phyloP scores from a whole-genome alignment of 345 rosid genomes.

The Kandelia obovata region DNA sequence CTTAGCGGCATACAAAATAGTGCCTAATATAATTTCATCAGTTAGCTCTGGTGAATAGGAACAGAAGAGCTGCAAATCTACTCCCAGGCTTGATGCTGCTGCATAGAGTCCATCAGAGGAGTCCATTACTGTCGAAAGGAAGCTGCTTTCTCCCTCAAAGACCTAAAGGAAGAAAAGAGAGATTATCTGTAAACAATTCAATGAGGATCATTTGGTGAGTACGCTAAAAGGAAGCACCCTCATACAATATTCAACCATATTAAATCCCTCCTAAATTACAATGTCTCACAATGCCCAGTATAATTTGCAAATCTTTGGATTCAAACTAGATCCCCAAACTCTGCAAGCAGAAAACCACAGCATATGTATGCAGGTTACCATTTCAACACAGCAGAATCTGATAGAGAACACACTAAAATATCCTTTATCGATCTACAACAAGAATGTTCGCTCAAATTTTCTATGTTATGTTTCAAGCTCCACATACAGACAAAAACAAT shows the following conservation, averaged over 20 bases:
- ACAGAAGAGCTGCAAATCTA: conserved; percentile 77
- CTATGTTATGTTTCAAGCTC: no score
- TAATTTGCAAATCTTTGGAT: background rate
- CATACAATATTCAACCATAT: background rate
- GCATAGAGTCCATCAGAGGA: conserved; percentile 85
- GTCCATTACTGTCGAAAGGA: conserved; percentile 57
- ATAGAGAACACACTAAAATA: background rate
- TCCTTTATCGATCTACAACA: no score
- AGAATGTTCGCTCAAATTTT: no score
- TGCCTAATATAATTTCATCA: conserved; percentile 66
- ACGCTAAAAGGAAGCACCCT: background rate
- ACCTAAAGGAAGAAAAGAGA: conserved; percentile 32
- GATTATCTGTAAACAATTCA: background rate
- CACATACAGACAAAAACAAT: no score
- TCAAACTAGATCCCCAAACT: background rate
- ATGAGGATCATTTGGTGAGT: background rate
- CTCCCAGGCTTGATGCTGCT: conserved; percentile 88
- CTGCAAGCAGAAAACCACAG: background rate
- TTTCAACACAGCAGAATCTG: conserved; percentile 1
- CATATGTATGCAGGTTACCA: background rate
- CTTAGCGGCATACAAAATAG: conserved; percentile 49
- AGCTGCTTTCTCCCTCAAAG: conserved; percentile 60
- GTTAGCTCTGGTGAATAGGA: conserved; percentile 68
- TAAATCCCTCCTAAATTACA: background rate
- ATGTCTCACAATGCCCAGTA: background rate